Conservation (phyloP, 2,329 filamentous ascomycete genomes). For the Clonostachys byssicola region DNA sequence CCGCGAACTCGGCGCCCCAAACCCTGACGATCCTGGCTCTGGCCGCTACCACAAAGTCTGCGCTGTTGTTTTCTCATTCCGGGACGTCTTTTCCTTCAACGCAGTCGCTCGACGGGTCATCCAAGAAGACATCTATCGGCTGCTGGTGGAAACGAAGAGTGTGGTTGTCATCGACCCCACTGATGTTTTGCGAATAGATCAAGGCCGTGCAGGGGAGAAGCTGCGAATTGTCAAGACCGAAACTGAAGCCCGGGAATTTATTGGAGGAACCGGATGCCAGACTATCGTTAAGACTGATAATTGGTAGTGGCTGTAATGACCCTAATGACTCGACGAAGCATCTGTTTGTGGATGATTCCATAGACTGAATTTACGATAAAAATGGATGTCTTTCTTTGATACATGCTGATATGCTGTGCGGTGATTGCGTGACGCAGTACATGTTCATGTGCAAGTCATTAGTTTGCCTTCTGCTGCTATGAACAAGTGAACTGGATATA, state of each 20-base stretch:
- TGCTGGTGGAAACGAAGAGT: slow-evolving; percentile 13
- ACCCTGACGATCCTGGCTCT: slow-evolving; percentile 14
- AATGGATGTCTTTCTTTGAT: too few species aligned
- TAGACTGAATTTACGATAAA: too few species aligned
- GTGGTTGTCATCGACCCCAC: slow-evolving; percentile 23
- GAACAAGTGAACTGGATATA: too few species aligned
- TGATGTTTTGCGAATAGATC: slow-evolving; percentile 13
- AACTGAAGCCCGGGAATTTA: slow-evolving; percentile 15
- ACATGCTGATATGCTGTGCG: too few species aligned
- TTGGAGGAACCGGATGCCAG: slow-evolving; percentile 19
- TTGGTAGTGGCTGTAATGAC: not conserved
- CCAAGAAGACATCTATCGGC: slow-evolving; percentile 16
- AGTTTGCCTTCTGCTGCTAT: too few species aligned
- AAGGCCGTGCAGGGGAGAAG: slow-evolving; percentile 2
- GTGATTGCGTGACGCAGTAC: too few species aligned
- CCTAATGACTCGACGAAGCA: too few species aligned
- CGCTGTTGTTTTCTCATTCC: slow-evolving; percentile 22
- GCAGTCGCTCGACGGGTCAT: slow-evolving; percentile 18
- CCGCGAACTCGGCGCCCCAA: slow-evolving; percentile 14
- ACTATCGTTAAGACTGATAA: not conserved
- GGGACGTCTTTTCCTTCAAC: slow-evolving; percentile 23
- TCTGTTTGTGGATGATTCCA: too few species aligned
- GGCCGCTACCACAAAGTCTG: slow-evolving; percentile 15
- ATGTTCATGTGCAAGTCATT: too few species aligned
- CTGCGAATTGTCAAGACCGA: slow-evolving; percentile 14